Conservation (phyloP, 768 basidiomycete genomes). For the Suillus hirtellus region DNA sequence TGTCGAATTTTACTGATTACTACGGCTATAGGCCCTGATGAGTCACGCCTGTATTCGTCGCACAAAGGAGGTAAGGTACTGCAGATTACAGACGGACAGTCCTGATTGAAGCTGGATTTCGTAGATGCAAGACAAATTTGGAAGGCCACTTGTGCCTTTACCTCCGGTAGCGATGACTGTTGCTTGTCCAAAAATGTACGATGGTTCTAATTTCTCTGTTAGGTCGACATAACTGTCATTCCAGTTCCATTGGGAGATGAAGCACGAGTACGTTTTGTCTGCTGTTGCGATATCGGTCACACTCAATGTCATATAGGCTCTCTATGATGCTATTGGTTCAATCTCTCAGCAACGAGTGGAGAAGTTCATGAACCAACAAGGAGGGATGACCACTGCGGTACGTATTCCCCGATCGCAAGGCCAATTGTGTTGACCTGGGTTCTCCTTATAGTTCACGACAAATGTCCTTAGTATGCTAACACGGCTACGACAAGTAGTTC, state of each 20-base stretch:
- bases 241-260: conserved; percentile 64
- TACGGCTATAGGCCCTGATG: conserved; percentile 62
- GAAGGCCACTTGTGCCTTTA: conserved; percentile 70
- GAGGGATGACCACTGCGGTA: conserved; percentile 45
- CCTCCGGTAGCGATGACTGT: conserved; percentile 52
- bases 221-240: conserved; percentile 80
- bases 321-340: conserved; percentile 72
- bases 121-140: conserved; percentile 82
- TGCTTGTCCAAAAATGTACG: neutral
- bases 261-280: conserved; percentile 53
- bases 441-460: conserved; percentile 51
- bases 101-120: conserved; percentile 14
- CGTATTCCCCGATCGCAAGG: conserved; percentile 13
- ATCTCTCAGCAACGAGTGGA: conserved; percentile 65
- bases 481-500: conserved; percentile 77
- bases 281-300: neutral
- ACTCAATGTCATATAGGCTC: conserved; percentile 35
- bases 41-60: conserved; percentile 75
- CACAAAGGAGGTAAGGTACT: conserved; percentile 67
- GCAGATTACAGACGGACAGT: neutral
- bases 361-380: conserved; percentile 44
- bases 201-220: conserved; percentile 13
- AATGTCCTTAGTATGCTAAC: conserved; percentile 83
- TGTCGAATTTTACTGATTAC: conserved; percentile 8
- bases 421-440: conserved; percentile 10